Conservation (phyloP, 75 land plant genomes). For the Pinus albicaulis region DNA sequence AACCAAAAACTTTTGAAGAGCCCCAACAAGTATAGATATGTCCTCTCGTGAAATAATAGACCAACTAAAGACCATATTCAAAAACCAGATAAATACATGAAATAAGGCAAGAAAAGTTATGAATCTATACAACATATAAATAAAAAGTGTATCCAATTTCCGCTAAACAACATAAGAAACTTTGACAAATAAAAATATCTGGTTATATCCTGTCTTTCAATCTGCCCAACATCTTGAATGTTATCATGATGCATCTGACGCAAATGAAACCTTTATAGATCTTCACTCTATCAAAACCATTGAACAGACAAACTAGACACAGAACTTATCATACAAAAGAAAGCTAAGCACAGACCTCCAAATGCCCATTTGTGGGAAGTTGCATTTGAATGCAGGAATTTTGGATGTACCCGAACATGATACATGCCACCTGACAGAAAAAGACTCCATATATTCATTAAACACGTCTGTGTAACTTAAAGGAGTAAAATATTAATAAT, state of each 20-base stretch:
- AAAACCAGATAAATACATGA: constrained; percentile 12
- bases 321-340: not conserved
- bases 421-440: constrained; percentile 44
- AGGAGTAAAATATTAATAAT: not conserved
- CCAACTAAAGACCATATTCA: not conserved
- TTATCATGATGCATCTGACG: not conserved
- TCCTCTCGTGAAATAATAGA: not conserved
- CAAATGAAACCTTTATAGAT: not conserved
- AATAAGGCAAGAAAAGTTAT: constrained; percentile 3
- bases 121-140: not conserved
- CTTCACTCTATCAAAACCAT: not conserved
- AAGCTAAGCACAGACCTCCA: constrained; percentile 53
- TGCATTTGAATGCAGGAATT: constrained; percentile 94
- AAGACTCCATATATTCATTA: not conserved
- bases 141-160: not conserved
- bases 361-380: constrained; percentile 98
- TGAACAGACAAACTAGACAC: constrained; percentile 7
- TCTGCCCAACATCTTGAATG: not conserved
- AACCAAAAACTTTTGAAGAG: not conserved
- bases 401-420: constrained; percentile 86
- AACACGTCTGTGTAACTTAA: not conserved
- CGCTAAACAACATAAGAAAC: not conserved
- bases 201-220: not conserved
- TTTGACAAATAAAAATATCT: not conserved
- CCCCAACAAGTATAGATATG: not conserved